These are phyloP conservation scores for Trypanosoma melophagium DNA, from an alignment of 208 protist genomes.

Conservation along the genomic window DNA sequence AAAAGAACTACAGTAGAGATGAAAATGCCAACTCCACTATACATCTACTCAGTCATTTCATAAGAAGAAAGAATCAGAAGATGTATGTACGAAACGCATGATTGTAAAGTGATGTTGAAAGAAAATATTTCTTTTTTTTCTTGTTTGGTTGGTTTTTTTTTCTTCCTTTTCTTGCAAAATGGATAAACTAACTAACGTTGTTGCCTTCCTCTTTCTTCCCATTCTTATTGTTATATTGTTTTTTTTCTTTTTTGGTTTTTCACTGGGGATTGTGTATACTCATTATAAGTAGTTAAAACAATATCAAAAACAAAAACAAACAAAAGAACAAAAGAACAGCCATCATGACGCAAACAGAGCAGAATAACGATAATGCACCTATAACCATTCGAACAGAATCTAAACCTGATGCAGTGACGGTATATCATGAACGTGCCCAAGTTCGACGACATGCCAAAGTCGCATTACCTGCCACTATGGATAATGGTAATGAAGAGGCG, in stretches of 20 bases:
- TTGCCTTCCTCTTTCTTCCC: too few relatives aligned
- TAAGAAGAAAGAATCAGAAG: not conserved
- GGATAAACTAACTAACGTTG: too few relatives aligned
- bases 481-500: not conserved
- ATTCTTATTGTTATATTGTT: too few relatives aligned
- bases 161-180: too few relatives aligned
- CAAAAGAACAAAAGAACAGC: not conserved
- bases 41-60: too few relatives aligned
- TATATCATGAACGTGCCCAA: slow-evolving; percentile 16
- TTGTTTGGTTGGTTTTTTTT: too few relatives aligned
- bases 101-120: too few relatives aligned
- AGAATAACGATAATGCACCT: not conserved
- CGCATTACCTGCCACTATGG: slow-evolving; percentile 1
- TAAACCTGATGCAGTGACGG: slow-evolving; percentile 19
- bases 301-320: not conserved
- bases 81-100: not conserved
- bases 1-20: too few relatives aligned
- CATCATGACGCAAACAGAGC: too few relatives aligned
- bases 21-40: too few relatives aligned
- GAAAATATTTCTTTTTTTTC: too few relatives aligned
- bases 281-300: not conserved
- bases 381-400: slow-evolving; percentile 18
- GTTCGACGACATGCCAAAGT: slow-evolving; percentile 24
- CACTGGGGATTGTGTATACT: not conserved
- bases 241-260: too few relatives aligned